phyloP scores from a whole-genome alignment of 2,329 filamentous ascomycete species.

The Sclerotinia borealis region DNA sequence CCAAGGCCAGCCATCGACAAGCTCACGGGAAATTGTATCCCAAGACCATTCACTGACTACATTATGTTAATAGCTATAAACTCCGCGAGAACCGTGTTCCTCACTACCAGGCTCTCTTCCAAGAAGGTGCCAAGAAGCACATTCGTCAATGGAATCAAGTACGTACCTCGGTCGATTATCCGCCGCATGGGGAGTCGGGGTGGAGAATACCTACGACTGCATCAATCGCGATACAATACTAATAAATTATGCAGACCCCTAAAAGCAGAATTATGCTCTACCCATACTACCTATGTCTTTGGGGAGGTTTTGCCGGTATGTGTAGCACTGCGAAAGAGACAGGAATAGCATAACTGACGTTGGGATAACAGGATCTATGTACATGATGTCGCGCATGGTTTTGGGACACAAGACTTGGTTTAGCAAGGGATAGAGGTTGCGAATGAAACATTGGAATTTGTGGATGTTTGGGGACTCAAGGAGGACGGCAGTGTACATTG shows the following conservation, averaged over 20 bases:
- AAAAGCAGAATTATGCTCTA: slow-evolving; percentile 60
- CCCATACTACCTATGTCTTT: slow-evolving; percentile 62
- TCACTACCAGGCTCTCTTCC: slow-evolving; percentile 67
- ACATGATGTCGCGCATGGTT: slow-evolving; percentile 68
- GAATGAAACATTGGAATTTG: neutral
- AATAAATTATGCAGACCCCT: slow-evolving; percentile 44
- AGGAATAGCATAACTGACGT: neutral
- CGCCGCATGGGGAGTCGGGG: neutral
- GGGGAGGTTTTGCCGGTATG: slow-evolving; percentile 57
- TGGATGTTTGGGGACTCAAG: neutral
- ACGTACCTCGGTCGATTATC: slow-evolving; percentile 35
- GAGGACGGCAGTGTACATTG: slow-evolving; percentile 20
- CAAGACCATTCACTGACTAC: slow-evolving; percentile 6
- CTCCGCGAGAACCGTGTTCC: slow-evolving; percentile 73
- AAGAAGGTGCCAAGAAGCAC: slow-evolving; percentile 63
- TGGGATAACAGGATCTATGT: slow-evolving; percentile 43
- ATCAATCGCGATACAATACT: neutral
- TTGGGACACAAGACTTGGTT: slow-evolving; percentile 77
- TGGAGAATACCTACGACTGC: neutral
- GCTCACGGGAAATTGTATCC: neutral
- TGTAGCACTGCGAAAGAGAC: slow-evolving; percentile 18
- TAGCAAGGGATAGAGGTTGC: slow-evolving; percentile 44
- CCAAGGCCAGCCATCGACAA: neutral
- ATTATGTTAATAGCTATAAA: slow-evolving; percentile 41
- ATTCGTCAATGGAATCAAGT: slow-evolving; percentile 74